Percentiles rank a stretch among this genome's conserved stretches.
Conservation (phyloP, 2,329 filamentous ascomycete species). For the Periconia macrospinosa region DNA sequence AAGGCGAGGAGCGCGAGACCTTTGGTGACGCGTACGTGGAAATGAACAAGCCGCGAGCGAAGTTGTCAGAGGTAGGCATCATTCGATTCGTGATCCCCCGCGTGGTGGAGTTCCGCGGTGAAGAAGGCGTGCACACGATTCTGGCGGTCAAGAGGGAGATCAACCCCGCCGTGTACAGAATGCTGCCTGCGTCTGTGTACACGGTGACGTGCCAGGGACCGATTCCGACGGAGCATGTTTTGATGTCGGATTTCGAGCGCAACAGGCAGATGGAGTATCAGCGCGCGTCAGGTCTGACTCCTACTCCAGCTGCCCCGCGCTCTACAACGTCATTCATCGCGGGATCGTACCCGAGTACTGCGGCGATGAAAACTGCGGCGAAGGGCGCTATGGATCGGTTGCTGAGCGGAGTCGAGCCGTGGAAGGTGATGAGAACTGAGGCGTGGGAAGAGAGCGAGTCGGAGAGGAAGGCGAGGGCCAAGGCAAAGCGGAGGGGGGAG, state of each 20-base stretch:
- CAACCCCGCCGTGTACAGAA: constrained; percentile 8
- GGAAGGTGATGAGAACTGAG: constrained; percentile 7
- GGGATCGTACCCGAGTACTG: neutral
- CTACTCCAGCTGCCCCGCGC: neutral
- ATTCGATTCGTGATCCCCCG: neutral
- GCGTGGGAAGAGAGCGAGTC: constrained; percentile 5
- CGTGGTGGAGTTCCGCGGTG: constrained; percentile 8
- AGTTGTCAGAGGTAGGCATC: neutral
- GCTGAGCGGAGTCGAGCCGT: constrained; percentile 2
- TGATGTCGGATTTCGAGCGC: neutral
- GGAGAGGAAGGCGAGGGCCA: neutral
- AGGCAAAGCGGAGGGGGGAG: neutral
- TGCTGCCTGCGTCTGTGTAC: constrained; percentile 19
- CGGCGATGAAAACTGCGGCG: constrained; percentile 11
- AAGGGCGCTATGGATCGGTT: constrained; percentile 14
- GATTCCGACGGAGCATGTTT: constrained; percentile 3
- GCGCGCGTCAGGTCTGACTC: neutral
- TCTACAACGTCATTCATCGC: neutral
- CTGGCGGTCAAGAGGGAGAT: constrained; percentile 14
- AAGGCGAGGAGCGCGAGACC: neutral
- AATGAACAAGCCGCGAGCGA: neutral
- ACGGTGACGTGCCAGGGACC: constrained; percentile 18
- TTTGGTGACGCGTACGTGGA: neutral
- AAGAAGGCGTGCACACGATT: constrained; percentile 10
- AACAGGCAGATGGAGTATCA: constrained; percentile 6